Evolutionary conservation across 2,329 filamentous ascomycete genomes (phyloP), one percentile per base, ranked within the genome.

Genomic region (Fusarium paranaense): DNA sequence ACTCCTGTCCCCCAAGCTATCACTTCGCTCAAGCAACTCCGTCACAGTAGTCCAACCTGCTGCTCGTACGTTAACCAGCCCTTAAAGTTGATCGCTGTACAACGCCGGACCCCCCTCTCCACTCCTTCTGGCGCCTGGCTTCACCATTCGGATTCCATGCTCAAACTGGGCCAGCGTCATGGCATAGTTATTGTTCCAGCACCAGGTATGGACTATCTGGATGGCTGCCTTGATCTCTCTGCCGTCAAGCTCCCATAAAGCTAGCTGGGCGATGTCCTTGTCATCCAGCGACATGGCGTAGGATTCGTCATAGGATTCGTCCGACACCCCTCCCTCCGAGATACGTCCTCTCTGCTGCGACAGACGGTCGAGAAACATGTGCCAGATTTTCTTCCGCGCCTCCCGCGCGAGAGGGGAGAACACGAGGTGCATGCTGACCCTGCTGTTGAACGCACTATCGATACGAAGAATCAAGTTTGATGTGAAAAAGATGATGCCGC

Each of bases 191-290:
- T 87, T 86, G 71, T 85, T 79, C 37, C 83, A 79, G 73, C 85
- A 87, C 85, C 85, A 87, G 22, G 78, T 82, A 60, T 80, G 79
- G 1, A 83, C 83, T 85, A 86, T 86, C 79, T 86, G 84, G 74
- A 87, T 80, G 10, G 83, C 84, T 64, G 83, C 86, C 77, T 87
- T 87, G 72, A 86, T 88, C 80, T 86, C 83, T 25, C 84, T 79
- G 6, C 84, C 86, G 56, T 87, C 87, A 64, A 86, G 80, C 66
- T 81, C 78, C 84, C 82, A 85, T 25, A 81, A 76, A 3, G 80
- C 79, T 13, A 87, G 78, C 71, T 85, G 80, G 32, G 77, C 73
- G 5, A 87, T 67, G 37, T 86, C 83, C 10, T 79, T 80, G 2
- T 85, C 82, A 22, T 76, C 72, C 1, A 82, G 72, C 4, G 71